Conservation (phyloP, 768 basidiomycete species). For the Lactifluus volemus region DNA sequence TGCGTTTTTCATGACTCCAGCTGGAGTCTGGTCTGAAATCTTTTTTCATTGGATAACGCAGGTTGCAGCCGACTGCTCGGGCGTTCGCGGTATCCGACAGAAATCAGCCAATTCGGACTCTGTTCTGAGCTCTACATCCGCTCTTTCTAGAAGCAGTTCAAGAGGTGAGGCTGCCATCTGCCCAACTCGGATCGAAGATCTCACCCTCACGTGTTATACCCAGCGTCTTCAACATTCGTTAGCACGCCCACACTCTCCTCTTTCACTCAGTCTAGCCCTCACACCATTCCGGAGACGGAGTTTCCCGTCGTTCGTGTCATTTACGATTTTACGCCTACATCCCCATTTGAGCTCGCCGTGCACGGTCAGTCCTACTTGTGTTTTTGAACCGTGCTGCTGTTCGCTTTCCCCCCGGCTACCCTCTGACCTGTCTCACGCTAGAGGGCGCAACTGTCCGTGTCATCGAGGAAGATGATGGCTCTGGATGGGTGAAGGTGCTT, state of each 20-base stretch:
- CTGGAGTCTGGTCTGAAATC: not conserved
- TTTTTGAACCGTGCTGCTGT: not conserved
- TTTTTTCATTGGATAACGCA: conserved; percentile 24
- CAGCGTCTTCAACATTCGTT: conserved; percentile 8
- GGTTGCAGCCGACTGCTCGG: conserved; percentile 67
- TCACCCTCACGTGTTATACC: conserved; percentile 16
- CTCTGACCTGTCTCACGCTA: conserved; percentile 23
- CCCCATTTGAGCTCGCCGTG: conserved; percentile 67
- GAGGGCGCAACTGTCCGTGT: conserved; percentile 60
- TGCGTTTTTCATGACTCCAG: conserved; percentile 23
- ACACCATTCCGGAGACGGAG: conserved; percentile 34
- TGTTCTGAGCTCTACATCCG: conserved; percentile 26
- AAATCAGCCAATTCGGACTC: conserved; percentile 22
- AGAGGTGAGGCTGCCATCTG: conserved; percentile 18
- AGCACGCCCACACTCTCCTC: conserved; percentile 45
- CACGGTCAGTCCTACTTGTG: conserved; percentile 36
- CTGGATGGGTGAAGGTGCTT: conserved; percentile 76
- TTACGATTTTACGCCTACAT: conserved; percentile 68
- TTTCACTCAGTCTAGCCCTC: conserved; percentile 36
- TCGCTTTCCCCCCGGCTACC: not conserved
- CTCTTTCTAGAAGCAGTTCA: conserved; percentile 27
- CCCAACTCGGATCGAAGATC: conserved; percentile 11
- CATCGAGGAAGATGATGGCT: conserved; percentile 75
- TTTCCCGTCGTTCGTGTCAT: conserved; percentile 51
- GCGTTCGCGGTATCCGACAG: conserved; percentile 24